Percentiles rank a stretch among this genome's conserved stretches.
Conservation (phyloP, 2,329 filamentous ascomycete genomes). For the Epichloe aotearoae region DNA sequence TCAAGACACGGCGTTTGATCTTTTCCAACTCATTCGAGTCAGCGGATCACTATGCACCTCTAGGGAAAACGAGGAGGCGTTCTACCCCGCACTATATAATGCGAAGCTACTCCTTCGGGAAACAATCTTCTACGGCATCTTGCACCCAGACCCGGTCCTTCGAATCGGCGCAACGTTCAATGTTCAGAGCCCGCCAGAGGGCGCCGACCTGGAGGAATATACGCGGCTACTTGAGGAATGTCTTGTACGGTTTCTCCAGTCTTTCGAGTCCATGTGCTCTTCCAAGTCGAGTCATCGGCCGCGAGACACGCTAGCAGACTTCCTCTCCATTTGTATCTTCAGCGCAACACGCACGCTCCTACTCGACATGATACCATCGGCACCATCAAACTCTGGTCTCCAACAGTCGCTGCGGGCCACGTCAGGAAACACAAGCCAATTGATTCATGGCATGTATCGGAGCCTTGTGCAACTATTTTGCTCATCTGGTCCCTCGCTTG, state of each 20-base stretch:
- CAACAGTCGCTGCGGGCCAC: neutral
- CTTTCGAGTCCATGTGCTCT: slow-evolving; percentile 28
- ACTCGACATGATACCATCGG: slow-evolving; percentile 24
- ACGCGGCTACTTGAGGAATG: slow-evolving; percentile 36
- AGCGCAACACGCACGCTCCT: slow-evolving; percentile 40
- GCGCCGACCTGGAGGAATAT: slow-evolving; percentile 34
- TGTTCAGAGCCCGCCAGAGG: slow-evolving; percentile 20
- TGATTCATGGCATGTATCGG: slow-evolving; percentile 6
- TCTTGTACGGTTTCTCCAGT: slow-evolving; percentile 37
- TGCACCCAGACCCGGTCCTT: slow-evolving; percentile 33
- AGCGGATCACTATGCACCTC: slow-evolving; percentile 35
- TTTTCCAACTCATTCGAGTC: slow-evolving; percentile 38
- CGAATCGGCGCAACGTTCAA: slow-evolving; percentile 16
- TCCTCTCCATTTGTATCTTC: slow-evolving; percentile 45
- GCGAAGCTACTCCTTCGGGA: slow-evolving; percentile 44
- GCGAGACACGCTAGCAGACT: slow-evolving; percentile 36
- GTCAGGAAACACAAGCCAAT: neutral
- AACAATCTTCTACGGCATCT: slow-evolving; percentile 38
- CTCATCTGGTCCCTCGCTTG: slow-evolving; percentile 27
- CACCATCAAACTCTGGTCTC: neutral
- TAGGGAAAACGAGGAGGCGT: slow-evolving; percentile 33
- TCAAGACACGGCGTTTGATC: slow-evolving; percentile 33
- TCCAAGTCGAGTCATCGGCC: slow-evolving; percentile 26
- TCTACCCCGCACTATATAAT: slow-evolving; percentile 36
- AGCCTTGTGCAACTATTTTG: slow-evolving; percentile 35